phyloP scores from a whole-genome alignment of 352 stramenopile genomes.

The Phytophthora sp. region DNA sequence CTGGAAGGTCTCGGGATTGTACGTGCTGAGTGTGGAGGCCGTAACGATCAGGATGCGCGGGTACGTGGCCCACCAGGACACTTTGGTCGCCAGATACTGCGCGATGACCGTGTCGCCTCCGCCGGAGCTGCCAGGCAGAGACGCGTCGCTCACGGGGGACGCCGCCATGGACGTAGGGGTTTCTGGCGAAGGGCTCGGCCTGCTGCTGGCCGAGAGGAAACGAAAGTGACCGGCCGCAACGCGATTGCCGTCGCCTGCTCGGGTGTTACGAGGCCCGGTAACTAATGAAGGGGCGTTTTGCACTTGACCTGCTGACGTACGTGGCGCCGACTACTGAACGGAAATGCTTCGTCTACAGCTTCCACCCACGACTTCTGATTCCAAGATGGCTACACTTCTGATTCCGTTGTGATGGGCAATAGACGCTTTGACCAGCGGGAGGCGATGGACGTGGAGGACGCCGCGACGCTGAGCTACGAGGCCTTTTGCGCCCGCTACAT shows the following conservation, averaged over 20 bases:
- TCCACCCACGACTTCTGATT: constrained; percentile 8
- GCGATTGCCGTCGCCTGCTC: no score
- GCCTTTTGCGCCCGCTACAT: constrained; percentile 82
- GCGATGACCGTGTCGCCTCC: constrained; percentile 48
- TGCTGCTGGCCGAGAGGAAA: constrained; percentile 16
- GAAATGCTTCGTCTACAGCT: constrained; percentile 5
- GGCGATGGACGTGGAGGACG: constrained; percentile 66
- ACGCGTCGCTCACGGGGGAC: constrained; percentile 6
- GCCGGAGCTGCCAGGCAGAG: constrained; percentile 7
- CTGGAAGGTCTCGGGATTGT: constrained; percentile 69
- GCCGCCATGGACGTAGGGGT: constrained; percentile 25
- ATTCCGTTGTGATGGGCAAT: neutral
- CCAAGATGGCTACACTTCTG: neutral
- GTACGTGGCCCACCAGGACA: constrained; percentile 72
- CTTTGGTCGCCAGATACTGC: constrained; percentile 74
- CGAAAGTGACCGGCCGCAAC: constrained; percentile 10
- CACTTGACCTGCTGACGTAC: constrained; percentile 20
- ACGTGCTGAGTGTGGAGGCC: constrained; percentile 56
- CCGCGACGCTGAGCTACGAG: constrained; percentile 58
- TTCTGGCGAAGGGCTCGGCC: constrained; percentile 7
- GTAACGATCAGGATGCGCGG: constrained; percentile 64
- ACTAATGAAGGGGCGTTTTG: constrained; percentile 7
- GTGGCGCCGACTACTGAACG: neutral
- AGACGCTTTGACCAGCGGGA: neutral
- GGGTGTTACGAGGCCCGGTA: no score